These are phyloP conservation scores for Lupinus albus DNA, from an alignment of 306 rosid species.

Conservation along the genomic window DNA sequence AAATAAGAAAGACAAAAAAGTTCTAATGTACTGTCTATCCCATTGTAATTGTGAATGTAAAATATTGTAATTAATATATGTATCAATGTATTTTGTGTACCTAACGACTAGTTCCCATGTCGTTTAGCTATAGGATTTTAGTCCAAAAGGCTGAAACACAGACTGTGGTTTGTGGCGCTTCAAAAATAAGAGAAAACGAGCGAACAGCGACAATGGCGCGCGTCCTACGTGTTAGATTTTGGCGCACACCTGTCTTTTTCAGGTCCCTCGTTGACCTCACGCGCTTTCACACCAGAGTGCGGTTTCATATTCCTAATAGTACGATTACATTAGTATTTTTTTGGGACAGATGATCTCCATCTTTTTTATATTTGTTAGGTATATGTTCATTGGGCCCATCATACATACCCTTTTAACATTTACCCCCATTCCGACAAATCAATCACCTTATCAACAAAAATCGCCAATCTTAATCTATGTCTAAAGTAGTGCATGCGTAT, in stretches of 20 bases:
- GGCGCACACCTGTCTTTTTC: slow-evolving; percentile 52
- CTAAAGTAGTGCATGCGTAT: no score
- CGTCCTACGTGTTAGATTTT: slow-evolving; percentile 65
- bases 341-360: no score
- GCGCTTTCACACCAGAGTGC: slow-evolving; percentile 19
- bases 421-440: slow-evolving; percentile 9
- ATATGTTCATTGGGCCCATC: slow-evolving; percentile 40
- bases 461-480: no score
- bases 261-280: slow-evolving; percentile 39
- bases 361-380: no score
- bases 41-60: no score
- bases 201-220: slow-evolving; percentile 63
- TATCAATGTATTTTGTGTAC: no score
- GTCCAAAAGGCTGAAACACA: slow-evolving; percentile 2
- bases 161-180: background rate
- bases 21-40: no score
- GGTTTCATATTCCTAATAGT: no score
- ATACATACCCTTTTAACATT: background rate
- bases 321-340: no score
- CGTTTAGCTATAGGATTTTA: slow-evolving; percentile 18
- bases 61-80: no score
- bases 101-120: slow-evolving; percentile 18
- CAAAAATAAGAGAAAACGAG: slow-evolving; percentile 5
- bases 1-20: no score
- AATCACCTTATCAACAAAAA: background rate